Evolutionary conservation across 371 early-diverging fungal genomes (phyloP).

Genomic region (Mortierella sp.): DNA sequence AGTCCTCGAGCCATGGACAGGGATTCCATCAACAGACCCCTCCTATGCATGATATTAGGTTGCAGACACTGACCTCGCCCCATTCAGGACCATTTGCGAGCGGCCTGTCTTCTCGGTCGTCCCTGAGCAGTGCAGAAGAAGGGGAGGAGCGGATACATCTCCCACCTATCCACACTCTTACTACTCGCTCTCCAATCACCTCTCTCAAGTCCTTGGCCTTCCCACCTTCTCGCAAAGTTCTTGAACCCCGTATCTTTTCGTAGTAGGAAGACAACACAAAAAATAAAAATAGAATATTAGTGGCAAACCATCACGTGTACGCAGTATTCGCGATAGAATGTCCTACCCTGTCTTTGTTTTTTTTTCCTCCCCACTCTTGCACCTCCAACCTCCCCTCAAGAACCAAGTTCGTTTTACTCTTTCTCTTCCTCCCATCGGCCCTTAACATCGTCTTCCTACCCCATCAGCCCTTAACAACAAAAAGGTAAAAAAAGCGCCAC

Average conservation of each 20-base stretch:
- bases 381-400: neutral
- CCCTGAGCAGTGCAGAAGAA: neutral
- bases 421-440: too few species aligned
- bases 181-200: slow-evolving; percentile 5
- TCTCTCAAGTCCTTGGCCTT: neutral
- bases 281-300: neutral
- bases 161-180: slow-evolving; percentile 22
- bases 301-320: neutral
- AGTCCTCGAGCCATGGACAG: neutral
- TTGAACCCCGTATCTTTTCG: neutral
- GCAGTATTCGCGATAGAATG: neutral
- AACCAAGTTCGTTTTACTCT: too few species aligned
- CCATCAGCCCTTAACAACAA: slow-evolving; percentile 1
- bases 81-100: neutral
- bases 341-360: neutral
- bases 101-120: neutral
- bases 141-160: slow-evolving; percentile 15
- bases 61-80: neutral
- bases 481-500: slow-evolving; percentile 10
- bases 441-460: neutral
- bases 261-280: neutral
- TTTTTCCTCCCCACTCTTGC: neutral
- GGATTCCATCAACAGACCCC: neutral
- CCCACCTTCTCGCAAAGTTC: neutral
- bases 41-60: neutral